Base-by-base conservation (phyloP, 2,329 filamentous ascomycete genomes). In the Ceratocystis huliohia region DNA sequence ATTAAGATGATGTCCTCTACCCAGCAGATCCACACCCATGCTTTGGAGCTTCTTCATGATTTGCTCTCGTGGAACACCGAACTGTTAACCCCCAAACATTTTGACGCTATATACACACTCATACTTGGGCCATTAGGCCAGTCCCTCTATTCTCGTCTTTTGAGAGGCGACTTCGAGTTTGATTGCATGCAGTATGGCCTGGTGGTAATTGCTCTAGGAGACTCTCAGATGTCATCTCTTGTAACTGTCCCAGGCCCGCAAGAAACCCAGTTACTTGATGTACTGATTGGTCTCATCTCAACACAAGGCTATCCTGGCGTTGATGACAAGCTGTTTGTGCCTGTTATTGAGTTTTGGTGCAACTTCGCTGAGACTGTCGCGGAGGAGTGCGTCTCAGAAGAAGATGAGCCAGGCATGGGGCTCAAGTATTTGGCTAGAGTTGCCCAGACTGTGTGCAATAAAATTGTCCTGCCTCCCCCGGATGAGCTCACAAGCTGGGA, bases 301-400 rank as follows among this genome's bases (percentile, higher is more conserved):
- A 82, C 85, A 13, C 78, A 84, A 13, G 88, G 89, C 1, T 82
- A 84, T 70, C 83, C 88, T 0, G 85, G 86, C 1, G 82, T 82
- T 3, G 88, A 93, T 66, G 88, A 94, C 71, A 85, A 84, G 69
- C 84, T 91, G 10, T 91, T 90, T 66, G 82, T 88, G 0, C 83
- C 85, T 1, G 84, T 86, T 0, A 80, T 93, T 15, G 89, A 94
- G 71, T 93, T 94, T 73, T 94, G 90, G 89, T 87, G 84, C 20
- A 86, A 84, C 0, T 91, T 87, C 72, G 83, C 89, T 5, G 89
- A 91, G 74, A 82, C 83, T 13, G 79, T 85, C 78, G 82, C 80
- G 68, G 88, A 85, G 72, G 78, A 76, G 8, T 76, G 82, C 59
- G 83, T 80, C 68, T 80, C 81, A 1, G 78, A 80, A 28, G 75